Base-by-base conservation (phyloP, 108 stramenopile species). In the Skeletonema menzelii region DNA sequence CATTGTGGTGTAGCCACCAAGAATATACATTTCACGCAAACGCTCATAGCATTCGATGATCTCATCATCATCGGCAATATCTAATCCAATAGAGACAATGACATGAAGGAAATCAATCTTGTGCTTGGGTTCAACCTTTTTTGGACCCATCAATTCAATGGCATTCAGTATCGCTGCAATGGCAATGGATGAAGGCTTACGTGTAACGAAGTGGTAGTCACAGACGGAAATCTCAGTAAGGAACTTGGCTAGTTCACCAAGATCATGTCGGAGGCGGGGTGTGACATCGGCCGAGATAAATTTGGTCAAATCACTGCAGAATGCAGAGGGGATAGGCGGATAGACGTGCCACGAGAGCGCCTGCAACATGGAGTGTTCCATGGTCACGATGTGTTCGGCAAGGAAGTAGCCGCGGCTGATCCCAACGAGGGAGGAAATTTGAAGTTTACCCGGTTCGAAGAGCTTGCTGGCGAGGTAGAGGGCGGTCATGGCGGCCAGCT, bases 381-480 rank as follows among this genome's bases (percentile, higher is more conserved):
- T 93, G 42, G 77, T 73, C 8, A 66, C 77, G 65, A 93, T 88
- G 61, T 93, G 87, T 27, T 87, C 82, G 10, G 65, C 75, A 22
- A 47, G 67, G 65, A 91, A 93, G 76, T 79, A 85, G 12, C 92
- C 92, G 5, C 87, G 66, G 81, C 89, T 88, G 32, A 93, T 77
- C 13, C 79, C 84, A 38, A 88, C 82, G 79, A 93, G 84, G 28
- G 73, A 70, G 12, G 77, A 42, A 82, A 91, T 86, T 14, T 72
- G 70, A 20, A 91, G 70, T 35, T 42, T 81, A 27, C 76, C 70
- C 0, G 74, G 78, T 61, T 89, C 88, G 55, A 76, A 75, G 32
- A 92, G 87, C 81, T 92, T 92, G 75, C 86, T 76, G 14, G 88
- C 87, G 15, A 92, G 79, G 61, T 87, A 87, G 30, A 92, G 72